Evolutionary conservation across 2,329 filamentous ascomycete genomes (phyloP), one percentile per base, ranked within the genome.

Genomic region (Rugonectria rugulosa): DNA sequence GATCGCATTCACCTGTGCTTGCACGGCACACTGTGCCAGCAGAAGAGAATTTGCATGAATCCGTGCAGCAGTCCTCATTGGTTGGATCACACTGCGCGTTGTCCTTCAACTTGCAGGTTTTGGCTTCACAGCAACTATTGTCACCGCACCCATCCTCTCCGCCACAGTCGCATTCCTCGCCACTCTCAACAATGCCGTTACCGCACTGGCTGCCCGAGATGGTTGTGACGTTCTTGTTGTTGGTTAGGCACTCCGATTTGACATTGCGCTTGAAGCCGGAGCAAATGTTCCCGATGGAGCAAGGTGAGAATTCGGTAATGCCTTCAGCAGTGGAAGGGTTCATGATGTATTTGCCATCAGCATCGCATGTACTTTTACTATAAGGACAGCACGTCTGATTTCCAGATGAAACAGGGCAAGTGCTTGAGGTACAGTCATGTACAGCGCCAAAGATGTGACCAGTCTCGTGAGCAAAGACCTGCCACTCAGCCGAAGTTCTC

Each of bases 381-480:
- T 97, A 79, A 0, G 93, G 95, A 66, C 95, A 99, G 73, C 95
- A 99, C 65, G 82, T 75, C 63, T 81, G 81, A 50, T 71, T 74
- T 9, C 72, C 70, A 6, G 73, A 73, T 31, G 85, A 84, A 17
- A 84, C 80, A 56, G 91, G 81, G 70, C 94, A 98, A 3, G 88
- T 83, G n/a, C 74, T 59, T 0, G 78, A 70, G 3, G 86, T 89
- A 74, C 95, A 99, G 74, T 99, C 95, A 74, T 99, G 95, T 9
- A 97, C 92, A 5, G 94, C 95, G 40, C 94, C 94, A 72, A 97
- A 98, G 0, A 92, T 98, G 73, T 98, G 94, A 1, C 93, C 94
- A 3, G 88, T 88, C 74, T 98, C 94, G 71, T 98, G 94, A 24
- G 94, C 94, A 74, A 98, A 91, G 55, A 98, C 90, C 72, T 97